Conservation (phyloP, 2,329 filamentous ascomycete genomes). For the Trichoderma lentiforme region DNA sequence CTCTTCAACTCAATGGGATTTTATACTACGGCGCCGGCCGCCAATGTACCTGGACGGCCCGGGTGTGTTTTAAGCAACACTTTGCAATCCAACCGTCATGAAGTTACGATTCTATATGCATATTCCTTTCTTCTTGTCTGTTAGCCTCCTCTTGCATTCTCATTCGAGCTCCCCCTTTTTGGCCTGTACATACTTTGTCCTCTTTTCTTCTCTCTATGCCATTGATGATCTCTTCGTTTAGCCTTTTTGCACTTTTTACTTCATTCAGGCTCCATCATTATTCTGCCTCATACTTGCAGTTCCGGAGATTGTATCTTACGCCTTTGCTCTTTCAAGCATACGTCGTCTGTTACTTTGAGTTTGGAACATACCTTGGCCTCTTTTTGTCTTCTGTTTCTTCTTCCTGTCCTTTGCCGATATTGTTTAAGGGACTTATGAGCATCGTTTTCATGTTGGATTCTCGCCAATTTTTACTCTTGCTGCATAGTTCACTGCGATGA, state of each 20-base stretch:
- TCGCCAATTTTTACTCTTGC: neutral
- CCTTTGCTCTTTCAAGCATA: neutral
- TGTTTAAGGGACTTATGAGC: neutral
- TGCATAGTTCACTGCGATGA: neutral
- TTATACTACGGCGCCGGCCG: slow-evolving; percentile 9
- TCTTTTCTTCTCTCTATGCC: neutral
- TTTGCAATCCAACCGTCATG: neutral
- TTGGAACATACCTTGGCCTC: neutral
- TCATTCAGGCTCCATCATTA: neutral
- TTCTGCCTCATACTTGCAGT: neutral
- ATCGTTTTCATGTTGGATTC: neutral
- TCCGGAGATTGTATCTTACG: neutral
- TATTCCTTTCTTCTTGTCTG: neutral
- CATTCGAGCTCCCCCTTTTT: neutral
- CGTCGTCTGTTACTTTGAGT: neutral
- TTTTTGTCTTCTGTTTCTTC: neutral
- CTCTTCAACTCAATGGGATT: slow-evolving; percentile 4
- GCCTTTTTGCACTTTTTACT: neutral
- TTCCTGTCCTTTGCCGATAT: neutral
- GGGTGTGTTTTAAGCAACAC: slow-evolving; percentile 22
- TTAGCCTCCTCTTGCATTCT: neutral
- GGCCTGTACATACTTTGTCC: neutral
- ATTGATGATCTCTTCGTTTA: neutral
- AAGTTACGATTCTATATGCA: slow-evolving; percentile 6
- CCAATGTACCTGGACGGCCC: slow-evolving; percentile 23